These are phyloP conservation scores for Eruca vesicaria DNA, from an alignment of 441 rosid species.

Conservation along the genomic window DNA sequence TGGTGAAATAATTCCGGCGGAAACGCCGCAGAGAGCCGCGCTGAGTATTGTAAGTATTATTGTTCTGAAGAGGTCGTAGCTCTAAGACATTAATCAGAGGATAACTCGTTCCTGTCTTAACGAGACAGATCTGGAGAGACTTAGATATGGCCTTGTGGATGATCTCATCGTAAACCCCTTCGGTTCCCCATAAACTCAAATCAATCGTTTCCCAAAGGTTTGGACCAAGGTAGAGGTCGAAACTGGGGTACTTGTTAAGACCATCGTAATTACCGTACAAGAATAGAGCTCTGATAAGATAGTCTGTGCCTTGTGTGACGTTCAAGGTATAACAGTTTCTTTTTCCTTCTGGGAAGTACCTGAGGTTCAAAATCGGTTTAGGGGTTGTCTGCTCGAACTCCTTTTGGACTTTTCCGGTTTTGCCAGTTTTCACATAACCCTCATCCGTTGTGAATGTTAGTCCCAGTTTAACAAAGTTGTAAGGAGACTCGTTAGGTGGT, in stretches of 20 bases:
- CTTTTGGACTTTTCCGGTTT: constrained; percentile 13
- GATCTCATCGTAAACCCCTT: constrained; percentile 32
- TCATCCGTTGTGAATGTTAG: constrained; percentile 36
- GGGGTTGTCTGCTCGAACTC: not conserved
- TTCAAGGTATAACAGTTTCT: constrained; percentile 49
- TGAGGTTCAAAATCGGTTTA: constrained; percentile 19
- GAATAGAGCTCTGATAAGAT: constrained; percentile 38
- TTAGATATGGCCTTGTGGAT: constrained; percentile 27
- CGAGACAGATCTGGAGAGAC: constrained; percentile 38
- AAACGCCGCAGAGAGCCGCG: constrained; percentile 33
- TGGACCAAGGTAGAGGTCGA: constrained; percentile 45
- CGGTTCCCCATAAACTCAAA: not conserved
- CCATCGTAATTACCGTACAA: constrained; percentile 50
- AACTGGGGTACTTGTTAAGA: constrained; percentile 28
- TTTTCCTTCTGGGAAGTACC: constrained; percentile 49
- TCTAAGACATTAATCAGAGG: constrained; percentile 57
- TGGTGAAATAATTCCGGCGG: constrained; percentile 30
- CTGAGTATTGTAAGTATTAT: constrained; percentile 33
- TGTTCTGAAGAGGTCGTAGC: constrained; percentile 39
- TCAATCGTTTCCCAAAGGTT: constrained; percentile 39
- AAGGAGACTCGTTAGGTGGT: constrained; percentile 16
- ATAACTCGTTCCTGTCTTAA: constrained; percentile 28
- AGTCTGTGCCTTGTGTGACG: constrained; percentile 28
- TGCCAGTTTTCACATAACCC: constrained; percentile 27
- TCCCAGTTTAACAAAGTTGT: constrained; percentile 23